These are phyloP conservation scores for Funneliformis geosporum DNA, from an alignment of 192 early-diverging fungal genomes.

Conservation along the genomic window DNA sequence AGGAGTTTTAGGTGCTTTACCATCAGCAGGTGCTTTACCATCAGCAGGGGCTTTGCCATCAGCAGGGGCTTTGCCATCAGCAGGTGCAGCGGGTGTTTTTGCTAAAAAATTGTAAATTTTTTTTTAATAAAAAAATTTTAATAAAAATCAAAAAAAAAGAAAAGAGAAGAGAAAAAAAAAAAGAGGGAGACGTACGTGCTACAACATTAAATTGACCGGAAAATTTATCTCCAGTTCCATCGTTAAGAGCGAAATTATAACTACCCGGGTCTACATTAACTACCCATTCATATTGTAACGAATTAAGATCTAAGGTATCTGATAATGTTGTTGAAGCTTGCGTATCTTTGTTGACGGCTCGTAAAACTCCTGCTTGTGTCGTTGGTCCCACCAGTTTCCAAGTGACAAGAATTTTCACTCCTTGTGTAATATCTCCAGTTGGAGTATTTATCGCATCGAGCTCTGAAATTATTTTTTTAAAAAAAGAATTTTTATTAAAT, in stretches of 20 bases:
- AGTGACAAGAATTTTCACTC: not conserved
- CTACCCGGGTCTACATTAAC: not conserved
- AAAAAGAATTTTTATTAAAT: no score
- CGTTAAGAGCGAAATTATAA: not conserved
- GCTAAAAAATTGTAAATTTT: no score
- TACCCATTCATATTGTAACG: not conserved
- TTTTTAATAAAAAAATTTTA: no score
- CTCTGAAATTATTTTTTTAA: not conserved
- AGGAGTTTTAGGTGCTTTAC: no score
- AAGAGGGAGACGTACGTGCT: not conserved
- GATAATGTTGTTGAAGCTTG: not conserved
- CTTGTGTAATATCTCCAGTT: not conserved
- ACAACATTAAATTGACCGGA: not conserved
- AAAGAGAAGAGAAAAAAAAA: not conserved
- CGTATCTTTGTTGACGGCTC: not conserved
- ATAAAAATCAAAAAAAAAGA: not conserved
- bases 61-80: no score
- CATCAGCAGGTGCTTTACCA: no score
- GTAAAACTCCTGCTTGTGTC: not conserved
- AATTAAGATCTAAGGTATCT: not conserved
- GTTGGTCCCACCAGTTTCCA: not conserved
- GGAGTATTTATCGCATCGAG: not conserved
- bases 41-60: no score
- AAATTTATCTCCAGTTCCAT: not conserved
- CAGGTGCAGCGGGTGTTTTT: no score